phyloP scores from a whole-genome alignment of 2,329 filamentous ascomycete species.

The Penicillium freii region DNA sequence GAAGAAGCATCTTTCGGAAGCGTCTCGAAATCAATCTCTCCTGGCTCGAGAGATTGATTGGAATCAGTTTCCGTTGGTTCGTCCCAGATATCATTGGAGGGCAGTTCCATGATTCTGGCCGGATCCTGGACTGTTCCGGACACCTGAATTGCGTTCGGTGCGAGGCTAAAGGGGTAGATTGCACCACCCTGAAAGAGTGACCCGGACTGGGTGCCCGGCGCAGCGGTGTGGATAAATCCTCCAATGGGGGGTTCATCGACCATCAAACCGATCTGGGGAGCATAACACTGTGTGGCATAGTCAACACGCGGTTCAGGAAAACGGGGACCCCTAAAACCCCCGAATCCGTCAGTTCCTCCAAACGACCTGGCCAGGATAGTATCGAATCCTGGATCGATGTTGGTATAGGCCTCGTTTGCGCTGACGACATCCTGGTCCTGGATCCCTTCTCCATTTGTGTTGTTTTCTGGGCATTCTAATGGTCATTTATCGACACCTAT shows the following conservation, averaged over 20 bases:
- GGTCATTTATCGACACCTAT: not conserved
- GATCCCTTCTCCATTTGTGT: not conserved
- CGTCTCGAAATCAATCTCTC: not conserved
- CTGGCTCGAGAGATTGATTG: not conserved
- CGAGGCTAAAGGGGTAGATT: not conserved
- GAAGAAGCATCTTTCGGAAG: not conserved
- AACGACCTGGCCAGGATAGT: not conserved
- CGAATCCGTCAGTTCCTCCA: not conserved
- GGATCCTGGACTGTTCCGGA: constrained; percentile 2
- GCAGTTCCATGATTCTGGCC: constrained; percentile 9
- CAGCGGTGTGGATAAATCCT: not conserved
- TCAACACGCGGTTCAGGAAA: not conserved
- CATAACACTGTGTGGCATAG: not conserved
- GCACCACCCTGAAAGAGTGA: not conserved
- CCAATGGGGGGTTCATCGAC: not conserved
- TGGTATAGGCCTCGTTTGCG: not conserved
- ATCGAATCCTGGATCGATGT: not conserved
- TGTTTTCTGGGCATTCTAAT: not conserved
- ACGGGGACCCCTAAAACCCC: not conserved
- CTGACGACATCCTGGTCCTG: not conserved
- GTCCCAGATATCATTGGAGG: not conserved
- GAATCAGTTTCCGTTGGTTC: not conserved
- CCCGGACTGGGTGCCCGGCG: not conserved
- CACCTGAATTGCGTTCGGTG: constrained; percentile 2
- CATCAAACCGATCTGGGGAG: constrained; percentile 3